Percentiles rank a stretch among this genome's conserved stretches.
Conservation (phyloP, 345 rosid genomes). For the Rhizophora apiculata region DNA sequence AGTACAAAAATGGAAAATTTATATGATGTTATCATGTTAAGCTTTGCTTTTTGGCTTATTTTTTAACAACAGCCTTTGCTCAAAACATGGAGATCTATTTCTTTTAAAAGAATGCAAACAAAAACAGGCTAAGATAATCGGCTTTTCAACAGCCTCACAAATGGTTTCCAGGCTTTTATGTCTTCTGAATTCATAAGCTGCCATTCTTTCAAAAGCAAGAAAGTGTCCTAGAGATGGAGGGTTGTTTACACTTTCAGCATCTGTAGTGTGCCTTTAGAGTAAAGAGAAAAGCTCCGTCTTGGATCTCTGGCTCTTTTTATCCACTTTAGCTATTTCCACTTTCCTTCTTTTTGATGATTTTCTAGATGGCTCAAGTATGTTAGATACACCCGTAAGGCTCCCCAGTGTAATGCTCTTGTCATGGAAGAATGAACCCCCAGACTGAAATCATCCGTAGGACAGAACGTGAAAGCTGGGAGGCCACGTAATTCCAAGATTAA, state of each 20-base stretch:
- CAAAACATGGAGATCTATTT: too few species aligned
- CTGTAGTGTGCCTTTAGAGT: constrained; percentile 38
- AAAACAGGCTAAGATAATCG: constrained; percentile 16
- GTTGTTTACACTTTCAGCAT: constrained; percentile 13
- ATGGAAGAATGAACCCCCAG: constrained; percentile 67
- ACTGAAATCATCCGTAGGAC: constrained; percentile 33
- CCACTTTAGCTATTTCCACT: constrained; percentile 18
- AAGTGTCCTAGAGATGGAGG: constrained; percentile 14
- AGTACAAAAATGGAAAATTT: not conserved
- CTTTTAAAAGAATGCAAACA: too few species aligned
- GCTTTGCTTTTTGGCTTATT: not conserved
- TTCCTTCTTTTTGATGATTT: constrained; percentile 47
- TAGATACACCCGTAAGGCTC: constrained; percentile 57
- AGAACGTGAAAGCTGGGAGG: not conserved
- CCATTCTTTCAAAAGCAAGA: constrained; percentile 40
- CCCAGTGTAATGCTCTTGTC: constrained; percentile 61
- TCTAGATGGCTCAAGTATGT: constrained; percentile 45
- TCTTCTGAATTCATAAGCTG: constrained; percentile 31
- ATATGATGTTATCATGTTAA: not conserved
- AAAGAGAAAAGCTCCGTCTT: constrained; percentile 49
- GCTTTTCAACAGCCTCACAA: constrained; percentile 25
- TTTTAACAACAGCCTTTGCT: too few species aligned
- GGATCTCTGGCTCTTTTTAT: constrained; percentile 23
- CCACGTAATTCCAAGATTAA: not conserved
- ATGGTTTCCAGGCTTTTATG: constrained; percentile 13